phyloP scores from a whole-genome alignment of 108 stramenopile species.

The Cyclotella sp. region DNA sequence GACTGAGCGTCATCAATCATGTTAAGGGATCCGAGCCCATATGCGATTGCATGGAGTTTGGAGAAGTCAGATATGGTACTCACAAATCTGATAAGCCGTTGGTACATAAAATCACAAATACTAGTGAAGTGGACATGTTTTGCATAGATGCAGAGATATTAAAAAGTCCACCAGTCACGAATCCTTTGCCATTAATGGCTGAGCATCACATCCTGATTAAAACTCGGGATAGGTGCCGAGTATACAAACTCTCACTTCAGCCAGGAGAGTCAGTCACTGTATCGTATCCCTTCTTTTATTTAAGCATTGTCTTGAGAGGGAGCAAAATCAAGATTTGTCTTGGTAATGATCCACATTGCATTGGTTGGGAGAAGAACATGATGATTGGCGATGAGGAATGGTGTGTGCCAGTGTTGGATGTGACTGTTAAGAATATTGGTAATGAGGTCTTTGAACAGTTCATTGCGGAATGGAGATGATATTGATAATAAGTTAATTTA shows the following conservation, averaged over 20 bases:
- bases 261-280: slow-evolving; percentile 61
- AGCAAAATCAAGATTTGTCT: slow-evolving; percentile 39
- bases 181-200: slow-evolving; percentile 48
- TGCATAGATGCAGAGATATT: slow-evolving; percentile 78
- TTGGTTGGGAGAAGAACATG: slow-evolving; percentile 37
- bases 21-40: slow-evolving; percentile 62
- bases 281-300: slow-evolving; percentile 75
- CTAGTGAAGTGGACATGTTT: slow-evolving; percentile 48
- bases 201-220: slow-evolving; percentile 63
- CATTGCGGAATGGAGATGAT: slow-evolving; percentile 72
- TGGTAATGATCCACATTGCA: slow-evolving; percentile 20
- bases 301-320: slow-evolving; percentile 54
- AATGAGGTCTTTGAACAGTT: slow-evolving; percentile 54
- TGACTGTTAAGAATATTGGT: slow-evolving; percentile 57
- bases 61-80: slow-evolving; percentile 58
- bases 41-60: slow-evolving; percentile 74
- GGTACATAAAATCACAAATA: slow-evolving; percentile 74
- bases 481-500: not conserved
- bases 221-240: slow-evolving; percentile 60
- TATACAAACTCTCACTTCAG: slow-evolving; percentile 62
- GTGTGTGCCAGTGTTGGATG: slow-evolving; percentile 50
- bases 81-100: slow-evolving; percentile 61
- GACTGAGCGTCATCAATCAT: slow-evolving; percentile 70
- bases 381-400: slow-evolving; percentile 58
- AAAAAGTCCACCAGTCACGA: slow-evolving; percentile 61